Percentiles rank a stretch among this genome's conserved stretches.
These are phyloP conservation scores for Citrus hindsii DNA, from an alignment of 345 rosid genomes.

Conservation along the genomic window DNA sequence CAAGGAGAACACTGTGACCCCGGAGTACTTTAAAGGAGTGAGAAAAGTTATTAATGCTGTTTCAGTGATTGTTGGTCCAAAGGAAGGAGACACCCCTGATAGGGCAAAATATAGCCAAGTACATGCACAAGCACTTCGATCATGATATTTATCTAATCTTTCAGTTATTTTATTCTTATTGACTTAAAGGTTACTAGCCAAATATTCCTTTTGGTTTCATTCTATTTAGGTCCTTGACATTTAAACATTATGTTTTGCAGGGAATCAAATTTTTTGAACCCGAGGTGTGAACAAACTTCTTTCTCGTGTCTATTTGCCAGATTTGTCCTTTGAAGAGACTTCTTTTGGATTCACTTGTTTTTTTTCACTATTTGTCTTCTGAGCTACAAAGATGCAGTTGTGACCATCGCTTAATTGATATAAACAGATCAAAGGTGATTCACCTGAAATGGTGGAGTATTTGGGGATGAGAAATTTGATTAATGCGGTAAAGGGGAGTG, in stretches of 20 bases:
- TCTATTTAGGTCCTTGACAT: slow-evolving; percentile 18
- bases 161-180: background rate
- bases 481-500: slow-evolving; percentile 65
- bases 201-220: background rate
- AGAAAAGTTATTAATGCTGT: slow-evolving; percentile 78
- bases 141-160: background rate
- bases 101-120: slow-evolving; percentile 94
- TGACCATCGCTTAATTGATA: slow-evolving; percentile 15
- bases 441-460: slow-evolving; percentile 90
- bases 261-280: slow-evolving; percentile 98
- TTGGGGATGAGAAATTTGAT: slow-evolving; percentile 86
- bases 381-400: background rate
- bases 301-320: slow-evolving; percentile 14
- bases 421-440: slow-evolving; percentile 86
- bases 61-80: slow-evolving; percentile 94
- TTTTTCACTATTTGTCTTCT: background rate
- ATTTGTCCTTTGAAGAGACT: slow-evolving; percentile 7
- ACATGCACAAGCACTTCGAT: background rate
- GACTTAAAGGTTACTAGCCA: background rate
- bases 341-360: slow-evolving; percentile 1
- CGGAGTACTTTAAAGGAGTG: slow-evolving; percentile 80
- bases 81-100: slow-evolving; percentile 98
- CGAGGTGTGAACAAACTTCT: slow-evolving; percentile 53
- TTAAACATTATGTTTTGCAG: slow-evolving; percentile 38
- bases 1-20: slow-evolving; percentile 58